Conservation (phyloP, 441 rosid genomes). For the Hypseocharis bilobata region DNA sequence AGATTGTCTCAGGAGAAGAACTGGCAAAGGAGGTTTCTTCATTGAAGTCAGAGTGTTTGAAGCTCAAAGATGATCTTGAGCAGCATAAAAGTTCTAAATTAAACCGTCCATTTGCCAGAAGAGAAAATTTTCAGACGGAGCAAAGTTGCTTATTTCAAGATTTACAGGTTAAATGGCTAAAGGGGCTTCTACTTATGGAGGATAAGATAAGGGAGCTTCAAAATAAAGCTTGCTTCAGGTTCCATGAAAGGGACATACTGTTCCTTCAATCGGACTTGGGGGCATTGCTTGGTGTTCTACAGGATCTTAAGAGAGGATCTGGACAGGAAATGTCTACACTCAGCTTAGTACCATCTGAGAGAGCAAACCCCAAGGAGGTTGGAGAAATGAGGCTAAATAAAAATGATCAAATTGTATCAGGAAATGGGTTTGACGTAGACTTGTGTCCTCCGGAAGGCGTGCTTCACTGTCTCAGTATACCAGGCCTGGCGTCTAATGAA, state of each 20-base stretch:
- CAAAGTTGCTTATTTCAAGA: slow-evolving; percentile 38
- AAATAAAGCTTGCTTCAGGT: slow-evolving; percentile 53
- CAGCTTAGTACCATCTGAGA: slow-evolving; percentile 37
- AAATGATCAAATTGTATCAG: slow-evolving; percentile 36
- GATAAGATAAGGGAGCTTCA: slow-evolving; percentile 65
- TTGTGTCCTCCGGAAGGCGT: slow-evolving; percentile 70
- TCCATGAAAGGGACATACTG: slow-evolving; percentile 54
- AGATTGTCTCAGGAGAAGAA: slow-evolving; percentile 77
- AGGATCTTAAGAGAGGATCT: slow-evolving; percentile 63
- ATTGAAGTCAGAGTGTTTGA: slow-evolving; percentile 67
- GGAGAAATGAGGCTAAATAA: slow-evolving; percentile 35
- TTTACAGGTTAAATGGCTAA: slow-evolving; percentile 51
- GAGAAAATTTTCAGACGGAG: slow-evolving; percentile 30
- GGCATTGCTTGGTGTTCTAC: slow-evolving; percentile 48
- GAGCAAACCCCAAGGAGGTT: slow-evolving; percentile 26
- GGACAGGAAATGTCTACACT: slow-evolving; percentile 38
- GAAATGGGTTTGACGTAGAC: slow-evolving; percentile 50
- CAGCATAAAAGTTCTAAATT: slow-evolving; percentile 32
- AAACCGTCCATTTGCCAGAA: slow-evolving; percentile 29
- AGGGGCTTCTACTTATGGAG: slow-evolving; percentile 61
- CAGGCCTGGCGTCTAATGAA: slow-evolving; percentile 56
- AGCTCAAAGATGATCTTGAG: slow-evolving; percentile 65
- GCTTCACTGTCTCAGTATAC: slow-evolving; percentile 57
- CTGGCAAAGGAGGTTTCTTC: slow-evolving; percentile 65
- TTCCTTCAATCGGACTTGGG: slow-evolving; percentile 58